A percentile compares a stretch with the other conserved stretches of the same genome.
These are phyloP conservation scores for Ustilago lituana DNA, from an alignment of 1,284 basidiomycete species.

Conservation along the genomic window DNA sequence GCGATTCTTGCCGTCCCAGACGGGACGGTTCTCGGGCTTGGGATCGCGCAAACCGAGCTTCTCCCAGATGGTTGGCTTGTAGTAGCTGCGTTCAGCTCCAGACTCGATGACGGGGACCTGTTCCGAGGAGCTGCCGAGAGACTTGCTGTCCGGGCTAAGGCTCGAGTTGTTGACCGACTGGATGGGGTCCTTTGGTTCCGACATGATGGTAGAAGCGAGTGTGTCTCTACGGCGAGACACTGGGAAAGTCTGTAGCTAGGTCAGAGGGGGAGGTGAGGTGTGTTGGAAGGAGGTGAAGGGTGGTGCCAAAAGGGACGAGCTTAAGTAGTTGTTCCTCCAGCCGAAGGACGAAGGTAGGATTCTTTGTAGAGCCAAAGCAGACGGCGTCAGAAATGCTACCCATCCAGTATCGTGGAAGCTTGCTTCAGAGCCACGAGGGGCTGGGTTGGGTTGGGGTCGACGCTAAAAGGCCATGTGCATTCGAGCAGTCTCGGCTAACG, in stretches of 20 bases:
- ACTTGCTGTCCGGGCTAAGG: slow-evolving; percentile 22
- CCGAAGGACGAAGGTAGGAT: too few relatives aligned
- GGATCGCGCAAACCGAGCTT: slow-evolving; percentile 37
- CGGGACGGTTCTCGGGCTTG: slow-evolving; percentile 29
- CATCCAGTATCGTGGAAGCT: too few relatives aligned
- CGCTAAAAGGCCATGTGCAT: slow-evolving; percentile 15
- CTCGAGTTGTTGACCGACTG: not conserved
- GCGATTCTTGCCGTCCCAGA: slow-evolving; percentile 31
- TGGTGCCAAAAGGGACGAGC: not conserved
- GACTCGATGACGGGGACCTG: not conserved
- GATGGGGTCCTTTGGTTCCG: too few relatives aligned
- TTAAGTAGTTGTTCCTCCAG: not conserved
- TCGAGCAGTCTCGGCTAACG: slow-evolving; percentile 13
- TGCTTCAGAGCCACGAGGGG: slow-evolving; percentile 16
- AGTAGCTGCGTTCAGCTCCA: not conserved
- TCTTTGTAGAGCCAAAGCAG: too few relatives aligned
- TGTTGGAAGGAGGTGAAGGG: too few relatives aligned
- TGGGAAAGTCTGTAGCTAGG: too few relatives aligned
- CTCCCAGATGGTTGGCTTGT: slow-evolving; percentile 29
- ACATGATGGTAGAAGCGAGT: too few relatives aligned
- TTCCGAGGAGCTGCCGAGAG: slow-evolving; percentile 10
- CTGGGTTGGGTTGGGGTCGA: not conserved
- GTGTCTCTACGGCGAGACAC: too few relatives aligned
- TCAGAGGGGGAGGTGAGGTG: not conserved
- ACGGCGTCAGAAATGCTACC: too few relatives aligned